Evolutionary conservation across 257 asterid genomes (phyloP), one percentile per base, ranked within the genome.

Genomic region (Solanum tarijense): DNA sequence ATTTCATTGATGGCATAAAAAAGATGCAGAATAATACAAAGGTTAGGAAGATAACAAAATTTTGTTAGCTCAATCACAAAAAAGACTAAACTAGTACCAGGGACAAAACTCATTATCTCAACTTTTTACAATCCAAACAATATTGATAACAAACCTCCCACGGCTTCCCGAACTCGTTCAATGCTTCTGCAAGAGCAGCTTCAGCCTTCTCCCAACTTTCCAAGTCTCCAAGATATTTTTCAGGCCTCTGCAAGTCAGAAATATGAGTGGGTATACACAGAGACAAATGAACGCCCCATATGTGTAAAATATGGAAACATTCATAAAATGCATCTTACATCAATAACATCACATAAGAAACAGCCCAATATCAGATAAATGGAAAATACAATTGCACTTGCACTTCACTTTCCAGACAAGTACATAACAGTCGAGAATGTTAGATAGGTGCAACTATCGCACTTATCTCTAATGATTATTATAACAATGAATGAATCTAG

Each of bases 161-260:
- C n/a, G 97, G 96, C 88, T 92, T 94, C 85, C 98, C 99, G 90
- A 91, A 95, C 93, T 97, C 99, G 69, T 96, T 91, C 41, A 97
- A 90, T 87, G 99, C 99, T 89, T 94, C 98, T 25, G 93, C 41
- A 89, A 97, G 99, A 89, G 98, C 95, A 86, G 94, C 95, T 95
- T 97, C 99, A 71, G 99, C 99, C 90, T 88, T 94, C 12, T 93
- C 94, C 99, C 99, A 97, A 82, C 96, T 87, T 87, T 89, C 95
- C 69, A 91, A 11, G 65, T 94, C 98, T 86, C 99, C 99, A 88
- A 97, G 94, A 93, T 89, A 97, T 84, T 94, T 95, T 91, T 96
- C 99, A 32, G 99, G 99, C 91, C 98, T 94, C 99, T 97, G 93
- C 85, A 94, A 87, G 83, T 84, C 86, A 89, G 35, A 65, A 81